These are phyloP conservation scores for Pseudogymnoascus sp. DNA, from an alignment of 2,329 filamentous ascomycete species.

Conservation along the genomic window DNA sequence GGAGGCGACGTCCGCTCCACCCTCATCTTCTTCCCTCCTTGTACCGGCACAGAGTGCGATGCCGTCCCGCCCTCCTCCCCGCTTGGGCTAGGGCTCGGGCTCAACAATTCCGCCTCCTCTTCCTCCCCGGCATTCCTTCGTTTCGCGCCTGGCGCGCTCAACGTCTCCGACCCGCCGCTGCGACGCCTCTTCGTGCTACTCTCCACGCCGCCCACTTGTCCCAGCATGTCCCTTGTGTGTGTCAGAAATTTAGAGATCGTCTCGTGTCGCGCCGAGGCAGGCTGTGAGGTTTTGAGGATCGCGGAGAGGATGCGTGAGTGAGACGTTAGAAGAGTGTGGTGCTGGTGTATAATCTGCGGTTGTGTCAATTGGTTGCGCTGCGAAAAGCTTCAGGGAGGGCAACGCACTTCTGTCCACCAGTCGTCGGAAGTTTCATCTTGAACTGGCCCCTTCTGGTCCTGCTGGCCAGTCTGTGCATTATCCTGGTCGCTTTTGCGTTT, in stretches of 20 bases:
- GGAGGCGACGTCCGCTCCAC: neutral
- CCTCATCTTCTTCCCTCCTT: neutral
- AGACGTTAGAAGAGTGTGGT: neutral
- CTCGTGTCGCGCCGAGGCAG: neutral
- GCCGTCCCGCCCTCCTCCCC: neutral
- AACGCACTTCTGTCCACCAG: conserved; percentile 2
- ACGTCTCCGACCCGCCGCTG: neutral
- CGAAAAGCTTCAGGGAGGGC: neutral
- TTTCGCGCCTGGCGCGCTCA: neutral
- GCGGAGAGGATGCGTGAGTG: conserved; percentile 1
- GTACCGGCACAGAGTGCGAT: neutral
- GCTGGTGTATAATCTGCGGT: conserved; percentile 7
- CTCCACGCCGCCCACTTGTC: neutral
- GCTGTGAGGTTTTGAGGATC: neutral
- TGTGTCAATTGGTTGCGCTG: neutral
- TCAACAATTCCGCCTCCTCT: neutral
- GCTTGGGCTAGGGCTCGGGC: neutral
- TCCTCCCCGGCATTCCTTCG: neutral
- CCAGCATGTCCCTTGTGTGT: neutral
- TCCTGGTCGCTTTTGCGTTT: conserved; percentile 5
- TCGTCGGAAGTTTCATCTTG: neutral
- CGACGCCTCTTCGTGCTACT: neutral
- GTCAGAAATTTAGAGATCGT: neutral
- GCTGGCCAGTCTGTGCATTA: conserved; percentile 1
- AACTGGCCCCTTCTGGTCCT: neutral